phyloP scores from a whole-genome alignment of 139 green algal species.

The Zygnema cylindricum region DNA sequence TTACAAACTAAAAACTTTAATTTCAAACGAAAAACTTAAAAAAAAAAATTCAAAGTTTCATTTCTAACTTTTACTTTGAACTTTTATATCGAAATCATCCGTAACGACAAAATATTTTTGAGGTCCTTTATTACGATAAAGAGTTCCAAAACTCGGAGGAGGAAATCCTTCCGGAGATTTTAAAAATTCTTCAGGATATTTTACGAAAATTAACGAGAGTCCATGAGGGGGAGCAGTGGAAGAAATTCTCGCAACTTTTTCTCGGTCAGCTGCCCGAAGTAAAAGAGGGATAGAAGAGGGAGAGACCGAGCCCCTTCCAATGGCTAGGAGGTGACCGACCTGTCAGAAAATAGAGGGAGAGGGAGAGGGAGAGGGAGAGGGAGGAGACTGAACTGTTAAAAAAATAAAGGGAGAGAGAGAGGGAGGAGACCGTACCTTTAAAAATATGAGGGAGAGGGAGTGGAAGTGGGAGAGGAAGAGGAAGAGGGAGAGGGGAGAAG shows the following conservation, averaged over 20 bases:
- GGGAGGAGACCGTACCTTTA: conserved; percentile 15
- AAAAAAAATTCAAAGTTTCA: too few species aligned
- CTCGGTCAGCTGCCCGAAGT: conserved; percentile 45
- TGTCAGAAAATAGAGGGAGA: too few species aligned
- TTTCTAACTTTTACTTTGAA: too few species aligned
- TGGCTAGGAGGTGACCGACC: conserved; percentile 37
- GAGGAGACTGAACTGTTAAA: neutral
- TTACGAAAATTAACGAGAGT: conserved; percentile 55
- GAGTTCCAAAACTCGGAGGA: neutral
- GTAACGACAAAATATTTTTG: neutral
- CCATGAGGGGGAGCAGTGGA: conserved; percentile 47
- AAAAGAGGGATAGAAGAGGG: conserved; percentile 21
- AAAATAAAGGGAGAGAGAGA: neutral
- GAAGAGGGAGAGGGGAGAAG: neutral
- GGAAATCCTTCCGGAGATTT: neutral
- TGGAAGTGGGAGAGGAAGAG: neutral
- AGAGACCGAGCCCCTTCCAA: conserved; percentile 5
- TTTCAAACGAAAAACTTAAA: too few species aligned
- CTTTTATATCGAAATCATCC: neutral
- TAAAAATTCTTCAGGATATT: conserved; percentile 53
- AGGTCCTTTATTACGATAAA: neutral
- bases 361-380: too few species aligned
- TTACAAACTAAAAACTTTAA: too few species aligned
- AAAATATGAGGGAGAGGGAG: neutral
- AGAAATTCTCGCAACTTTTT: conserved; percentile 35